A percentile compares a stretch with the other conserved stretches of the same genome.
These are phyloP conservation scores for Penicillium sp. DNA, from an alignment of 2,329 filamentous ascomycete genomes.

Conservation along the genomic window DNA sequence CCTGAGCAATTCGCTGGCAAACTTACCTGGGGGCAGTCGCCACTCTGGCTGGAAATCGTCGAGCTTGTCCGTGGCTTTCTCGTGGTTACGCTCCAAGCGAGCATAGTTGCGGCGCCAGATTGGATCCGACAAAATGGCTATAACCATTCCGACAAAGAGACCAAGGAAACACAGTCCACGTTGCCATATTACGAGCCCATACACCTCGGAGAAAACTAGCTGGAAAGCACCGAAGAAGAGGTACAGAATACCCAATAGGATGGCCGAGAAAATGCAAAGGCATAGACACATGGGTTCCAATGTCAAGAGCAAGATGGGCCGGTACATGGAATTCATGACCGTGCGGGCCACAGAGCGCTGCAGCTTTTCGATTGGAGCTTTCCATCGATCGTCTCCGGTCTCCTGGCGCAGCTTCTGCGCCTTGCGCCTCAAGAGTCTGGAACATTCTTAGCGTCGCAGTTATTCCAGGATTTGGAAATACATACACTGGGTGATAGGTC, in stretches of 20 bases:
- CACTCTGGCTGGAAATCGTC: conserved; percentile 76
- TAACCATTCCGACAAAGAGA: conserved; percentile 46
- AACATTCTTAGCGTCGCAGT: conserved; percentile 41
- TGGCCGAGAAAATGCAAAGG: conserved; percentile 77
- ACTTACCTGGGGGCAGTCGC: conserved; percentile 66
- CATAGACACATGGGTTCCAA: conserved; percentile 83
- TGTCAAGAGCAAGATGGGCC: conserved; percentile 73
- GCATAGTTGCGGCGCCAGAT: conserved; percentile 46
- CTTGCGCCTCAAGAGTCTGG: conserved; percentile 64
- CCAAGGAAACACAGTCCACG: conserved; percentile 72
- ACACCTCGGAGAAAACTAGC: conserved; percentile 70
- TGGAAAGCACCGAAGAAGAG: conserved; percentile 89
- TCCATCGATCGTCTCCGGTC: conserved; percentile 74
- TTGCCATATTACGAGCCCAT: conserved; percentile 77
- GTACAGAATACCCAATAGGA: conserved; percentile 84
- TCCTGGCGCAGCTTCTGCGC: conserved; percentile 66
- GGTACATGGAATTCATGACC: conserved; percentile 56
- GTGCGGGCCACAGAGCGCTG: conserved; percentile 64
- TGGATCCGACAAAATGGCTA: conserved; percentile 45
- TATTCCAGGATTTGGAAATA: neutral
- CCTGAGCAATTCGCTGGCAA: neutral
- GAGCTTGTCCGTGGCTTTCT: conserved; percentile 29
- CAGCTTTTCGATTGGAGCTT: conserved; percentile 71
- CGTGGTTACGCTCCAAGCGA: conserved; percentile 40
- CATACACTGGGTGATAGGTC: conserved; percentile 66